Conservation (phyloP, 345 rosid genomes). For the Linum usitatissimum region DNA sequence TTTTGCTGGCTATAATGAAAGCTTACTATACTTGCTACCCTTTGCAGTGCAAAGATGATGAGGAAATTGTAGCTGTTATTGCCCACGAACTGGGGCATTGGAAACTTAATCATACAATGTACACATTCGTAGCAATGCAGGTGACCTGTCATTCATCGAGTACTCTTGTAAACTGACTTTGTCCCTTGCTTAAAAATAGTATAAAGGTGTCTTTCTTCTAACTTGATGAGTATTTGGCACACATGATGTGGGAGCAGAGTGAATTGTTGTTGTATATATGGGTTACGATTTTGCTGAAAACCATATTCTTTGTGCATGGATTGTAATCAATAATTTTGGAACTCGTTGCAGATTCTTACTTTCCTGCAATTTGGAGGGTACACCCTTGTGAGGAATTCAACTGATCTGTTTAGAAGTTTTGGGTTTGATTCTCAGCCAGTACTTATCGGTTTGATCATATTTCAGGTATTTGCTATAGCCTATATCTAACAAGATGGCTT, state of each 20-base stretch:
- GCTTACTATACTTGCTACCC: not conserved
- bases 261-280: not conserved
- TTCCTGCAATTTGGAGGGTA: conserved; percentile 92
- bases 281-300: not conserved
- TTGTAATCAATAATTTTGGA: conserved; percentile 1
- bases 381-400: conserved; percentile 93
- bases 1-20: not conserved
- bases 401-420: conserved; percentile 87
- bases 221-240: not conserved
- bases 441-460: conserved; percentile 85
- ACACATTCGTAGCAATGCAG: conserved; percentile 86
- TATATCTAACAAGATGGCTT: not conserved
- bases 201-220: not conserved
- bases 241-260: not conserved
- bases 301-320: not conserved
- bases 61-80: conserved; percentile 93
- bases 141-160: conserved; percentile 18
- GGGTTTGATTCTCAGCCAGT: conserved; percentile 94
- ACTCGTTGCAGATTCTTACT: conserved; percentile 58
- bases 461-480: conserved; percentile 50
- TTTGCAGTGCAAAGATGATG: conserved; percentile 79
- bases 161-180: too few relatives aligned
- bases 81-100: conserved; percentile 99
- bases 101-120: conserved; percentile 94
- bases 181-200: not conserved